phyloP scores from a whole-genome alignment of 495 filamentous ascomycete genomes.

The Penicillium dipodomyicola region DNA sequence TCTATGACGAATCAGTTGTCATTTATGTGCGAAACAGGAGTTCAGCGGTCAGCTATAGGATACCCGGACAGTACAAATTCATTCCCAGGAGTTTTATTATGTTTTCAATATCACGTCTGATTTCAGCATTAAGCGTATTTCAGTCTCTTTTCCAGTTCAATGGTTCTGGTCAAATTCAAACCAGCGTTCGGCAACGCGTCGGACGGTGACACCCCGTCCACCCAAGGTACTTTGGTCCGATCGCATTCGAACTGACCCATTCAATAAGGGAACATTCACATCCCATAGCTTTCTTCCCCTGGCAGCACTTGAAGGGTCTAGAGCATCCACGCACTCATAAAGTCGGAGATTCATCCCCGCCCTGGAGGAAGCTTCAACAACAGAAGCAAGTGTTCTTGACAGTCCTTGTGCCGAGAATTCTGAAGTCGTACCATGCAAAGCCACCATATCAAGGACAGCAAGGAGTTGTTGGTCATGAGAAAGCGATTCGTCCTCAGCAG shows the following conservation, averaged over 20 bases:
- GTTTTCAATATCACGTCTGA: constrained; percentile 14
- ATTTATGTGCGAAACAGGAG: constrained; percentile 35
- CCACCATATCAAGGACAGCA: constrained; percentile 63
- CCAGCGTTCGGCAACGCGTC: constrained; percentile 67
- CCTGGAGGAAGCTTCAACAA: constrained; percentile 61
- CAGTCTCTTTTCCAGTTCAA: neutral
- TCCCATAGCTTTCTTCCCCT: constrained; percentile 46
- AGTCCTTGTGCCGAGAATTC: constrained; percentile 86
- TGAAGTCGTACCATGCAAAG: constrained; percentile 66
- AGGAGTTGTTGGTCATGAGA: constrained; percentile 39
- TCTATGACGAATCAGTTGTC: constrained; percentile 48
- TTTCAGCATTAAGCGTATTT: neutral
- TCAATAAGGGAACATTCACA: constrained; percentile 61
- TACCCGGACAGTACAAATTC: constrained; percentile 40
- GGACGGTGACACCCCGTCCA: constrained; percentile 65
- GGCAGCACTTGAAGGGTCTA: constrained; percentile 25
- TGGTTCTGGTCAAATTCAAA: constrained; percentile 52
- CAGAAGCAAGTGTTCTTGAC: constrained; percentile 60
- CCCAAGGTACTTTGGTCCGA: constrained; percentile 58
- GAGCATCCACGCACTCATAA: constrained; percentile 41
- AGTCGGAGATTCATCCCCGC: constrained; percentile 38
- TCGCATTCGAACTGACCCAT: constrained; percentile 53
- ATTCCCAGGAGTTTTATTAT: constrained; percentile 28
- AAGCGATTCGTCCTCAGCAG: neutral
- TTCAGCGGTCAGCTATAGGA: constrained; percentile 43